phyloP scores from a whole-genome alignment of 129 eudicot species.

The Calendula officinalis region DNA sequence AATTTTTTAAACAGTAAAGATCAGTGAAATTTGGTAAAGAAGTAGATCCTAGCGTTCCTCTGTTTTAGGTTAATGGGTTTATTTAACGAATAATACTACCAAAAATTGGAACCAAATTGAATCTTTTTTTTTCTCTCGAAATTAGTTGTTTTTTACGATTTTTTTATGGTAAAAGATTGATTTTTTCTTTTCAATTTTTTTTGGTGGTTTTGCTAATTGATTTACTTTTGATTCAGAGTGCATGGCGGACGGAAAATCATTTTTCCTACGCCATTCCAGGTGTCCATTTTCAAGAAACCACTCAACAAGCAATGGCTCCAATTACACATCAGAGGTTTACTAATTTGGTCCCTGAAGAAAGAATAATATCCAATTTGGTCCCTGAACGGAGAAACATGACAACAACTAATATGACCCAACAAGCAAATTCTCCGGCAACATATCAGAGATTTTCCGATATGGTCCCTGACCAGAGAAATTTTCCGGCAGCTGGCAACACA shows the following conservation, averaged over 20 bases:
- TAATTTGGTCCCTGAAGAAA: constrained; percentile 11
- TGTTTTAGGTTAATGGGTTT: constrained; percentile 14
- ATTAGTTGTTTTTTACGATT: neutral
- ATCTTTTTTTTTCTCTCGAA: too few relatives aligned
- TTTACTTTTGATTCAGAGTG: constrained; percentile 54
- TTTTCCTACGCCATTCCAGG: constrained; percentile 43
- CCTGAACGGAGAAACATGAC: constrained; percentile 18
- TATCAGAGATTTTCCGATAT: constrained; percentile 20
- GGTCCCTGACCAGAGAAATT: constrained; percentile 28
- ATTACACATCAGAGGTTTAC: constrained; percentile 26
- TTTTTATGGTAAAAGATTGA: too few relatives aligned
- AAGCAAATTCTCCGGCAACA: constrained; percentile 4
- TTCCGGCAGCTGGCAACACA: constrained; percentile 16
- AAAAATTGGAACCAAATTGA: constrained; percentile 7
- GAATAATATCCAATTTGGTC: constrained; percentile 7
- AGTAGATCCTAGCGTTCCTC: neutral
- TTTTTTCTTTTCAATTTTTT: neutral
- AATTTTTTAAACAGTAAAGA: neutral
- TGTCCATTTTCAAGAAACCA: constrained; percentile 29
- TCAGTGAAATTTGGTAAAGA: constrained; percentile 1
- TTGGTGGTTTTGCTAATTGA: constrained; percentile 18
- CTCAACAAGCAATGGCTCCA: constrained; percentile 23
- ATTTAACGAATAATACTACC: neutral
- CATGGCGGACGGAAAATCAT: constrained; percentile 61
- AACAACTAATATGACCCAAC: constrained; percentile 16